These are phyloP conservation scores for Zasmidium angulare DNA, from an alignment of 2,329 filamentous ascomycete genomes.

Conservation along the genomic window DNA sequence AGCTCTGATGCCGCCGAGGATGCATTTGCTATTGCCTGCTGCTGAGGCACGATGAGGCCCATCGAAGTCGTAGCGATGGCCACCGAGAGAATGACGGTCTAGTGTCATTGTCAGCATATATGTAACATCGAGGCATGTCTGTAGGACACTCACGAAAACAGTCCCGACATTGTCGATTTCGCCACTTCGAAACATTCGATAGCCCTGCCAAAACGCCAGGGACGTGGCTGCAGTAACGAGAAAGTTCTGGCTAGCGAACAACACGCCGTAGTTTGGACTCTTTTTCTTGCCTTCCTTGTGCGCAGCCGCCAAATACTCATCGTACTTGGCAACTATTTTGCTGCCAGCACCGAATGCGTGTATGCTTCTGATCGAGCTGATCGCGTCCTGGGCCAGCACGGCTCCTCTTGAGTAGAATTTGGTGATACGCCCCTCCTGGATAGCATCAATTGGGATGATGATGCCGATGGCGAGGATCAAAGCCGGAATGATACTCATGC, in stretches of 20 bases:
- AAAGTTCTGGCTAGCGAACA: conserved; percentile 38
- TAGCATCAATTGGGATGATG: conserved; percentile 37
- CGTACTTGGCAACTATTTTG: conserved; percentile 45
- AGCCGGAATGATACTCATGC: conserved; percentile 49
- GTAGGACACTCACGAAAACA: conserved; percentile 26
- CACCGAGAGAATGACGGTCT: conserved; percentile 31
- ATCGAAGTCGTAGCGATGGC: conserved; percentile 41
- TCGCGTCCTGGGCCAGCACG: conserved; percentile 51
- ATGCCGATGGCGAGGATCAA: conserved; percentile 37
- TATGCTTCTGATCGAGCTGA: conserved; percentile 52
- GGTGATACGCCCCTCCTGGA: conserved; percentile 37
- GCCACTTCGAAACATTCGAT: conserved; percentile 36
- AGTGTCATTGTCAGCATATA: neutral
- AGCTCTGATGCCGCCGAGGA: conserved; percentile 44
- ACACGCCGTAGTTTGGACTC: conserved; percentile 40
- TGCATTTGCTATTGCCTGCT: conserved; percentile 44
- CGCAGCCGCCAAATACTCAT: conserved; percentile 43
- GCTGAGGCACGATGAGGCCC: conserved; percentile 41
- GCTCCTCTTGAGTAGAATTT: conserved; percentile 46
- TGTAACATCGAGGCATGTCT: neutral
- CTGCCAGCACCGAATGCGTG: conserved; percentile 50
- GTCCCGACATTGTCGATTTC: conserved; percentile 36
- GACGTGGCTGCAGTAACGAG: conserved; percentile 41
- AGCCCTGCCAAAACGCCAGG: conserved; percentile 47
- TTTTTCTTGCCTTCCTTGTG: conserved; percentile 48